Conservation (phyloP, 202 grass and related monocot species). For the Brachypodium distachyon region DNA sequence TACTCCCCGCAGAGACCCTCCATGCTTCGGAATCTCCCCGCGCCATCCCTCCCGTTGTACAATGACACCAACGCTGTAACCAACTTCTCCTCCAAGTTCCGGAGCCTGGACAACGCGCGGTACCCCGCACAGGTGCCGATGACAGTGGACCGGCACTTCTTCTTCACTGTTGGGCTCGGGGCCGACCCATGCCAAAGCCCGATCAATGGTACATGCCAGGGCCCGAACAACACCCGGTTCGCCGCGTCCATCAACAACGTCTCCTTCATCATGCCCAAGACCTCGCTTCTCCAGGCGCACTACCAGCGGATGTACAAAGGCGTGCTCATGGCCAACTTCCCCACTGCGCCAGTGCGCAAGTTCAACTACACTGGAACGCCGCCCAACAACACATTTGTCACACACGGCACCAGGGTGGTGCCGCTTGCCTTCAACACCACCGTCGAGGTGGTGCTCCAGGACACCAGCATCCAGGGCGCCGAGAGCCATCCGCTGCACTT, state of each 20-base stretch:
- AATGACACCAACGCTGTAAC: conserved; percentile 46
- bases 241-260: conserved; percentile 68
- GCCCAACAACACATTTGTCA: conserved; percentile 58
- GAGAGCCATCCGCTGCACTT: conserved; percentile 77
- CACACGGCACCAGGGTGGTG: conserved; percentile 43
- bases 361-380: conserved; percentile 72
- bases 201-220: conserved; percentile 52
- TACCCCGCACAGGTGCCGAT: conserved; percentile 40
- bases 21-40: background rate
- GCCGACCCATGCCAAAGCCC: conserved; percentile 36
- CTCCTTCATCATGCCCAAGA: conserved; percentile 38
- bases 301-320: conserved; percentile 34
- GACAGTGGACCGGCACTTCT: conserved; percentile 38
- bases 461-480: conserved; percentile 37
- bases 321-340: conserved; percentile 50
- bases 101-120: conserved; percentile 29
- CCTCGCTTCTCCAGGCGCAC: conserved; percentile 58
- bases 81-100: conserved; percentile 42
- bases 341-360: background rate
- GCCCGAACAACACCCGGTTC: conserved; percentile 40
- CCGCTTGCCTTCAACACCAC: conserved; percentile 39
- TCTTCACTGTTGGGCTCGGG: conserved; percentile 77
- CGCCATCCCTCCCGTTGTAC: conserved; percentile 34
- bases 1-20: conserved; percentile 16
- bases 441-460: conserved; percentile 76